Evolutionary conservation across 1,284 basidiomycete species (phyloP).

Genomic region (Ustilago shanxiensis): DNA sequence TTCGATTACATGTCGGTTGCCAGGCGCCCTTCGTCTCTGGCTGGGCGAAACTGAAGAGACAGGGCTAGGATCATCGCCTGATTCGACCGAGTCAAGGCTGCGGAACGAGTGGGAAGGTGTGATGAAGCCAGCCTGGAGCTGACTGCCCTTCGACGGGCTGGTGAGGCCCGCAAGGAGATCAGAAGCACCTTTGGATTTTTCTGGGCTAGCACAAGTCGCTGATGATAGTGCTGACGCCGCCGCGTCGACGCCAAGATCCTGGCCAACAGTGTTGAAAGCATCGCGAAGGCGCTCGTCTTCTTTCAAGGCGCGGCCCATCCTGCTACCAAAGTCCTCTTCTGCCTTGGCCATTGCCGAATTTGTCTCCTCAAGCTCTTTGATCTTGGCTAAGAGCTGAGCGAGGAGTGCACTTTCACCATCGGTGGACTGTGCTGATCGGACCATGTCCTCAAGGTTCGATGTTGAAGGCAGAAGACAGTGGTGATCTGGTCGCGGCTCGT

Average conservation of each 20-base stretch:
- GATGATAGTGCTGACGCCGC: background rate
- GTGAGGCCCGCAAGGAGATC: background rate
- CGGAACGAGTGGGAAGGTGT: constrained; percentile 36
- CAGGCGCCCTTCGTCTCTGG: constrained; percentile 51
- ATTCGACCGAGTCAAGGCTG: constrained; percentile 27
- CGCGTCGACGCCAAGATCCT: constrained; percentile 21
- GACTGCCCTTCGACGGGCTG: background rate
- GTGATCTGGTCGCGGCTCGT: constrained; percentile 9
- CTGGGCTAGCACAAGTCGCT: background rate
- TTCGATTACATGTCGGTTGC: constrained; percentile 61
- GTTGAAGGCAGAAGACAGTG: constrained; percentile 26
- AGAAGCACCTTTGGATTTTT: background rate
- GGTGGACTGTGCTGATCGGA: constrained; percentile 17
- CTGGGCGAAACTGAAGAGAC: constrained; percentile 15
- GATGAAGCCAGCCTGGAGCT: constrained; percentile 12
- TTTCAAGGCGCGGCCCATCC: constrained; percentile 57
- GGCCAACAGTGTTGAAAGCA: constrained; percentile 54
- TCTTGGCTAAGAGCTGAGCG: constrained; percentile 58
- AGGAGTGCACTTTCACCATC: constrained; percentile 54
- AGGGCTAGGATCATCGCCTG: constrained; percentile 7
- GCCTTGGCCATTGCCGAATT: constrained; percentile 54
- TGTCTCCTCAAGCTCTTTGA: constrained; percentile 63
- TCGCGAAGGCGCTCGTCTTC: constrained; percentile 61
- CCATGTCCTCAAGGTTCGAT: constrained; percentile 42
- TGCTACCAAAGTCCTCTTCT: constrained; percentile 56